A percentile compares a stretch with the other conserved stretches of the same genome.
Conservation (phyloP, 1,284 basidiomycete genomes). For the Sutorius eximius region DNA sequence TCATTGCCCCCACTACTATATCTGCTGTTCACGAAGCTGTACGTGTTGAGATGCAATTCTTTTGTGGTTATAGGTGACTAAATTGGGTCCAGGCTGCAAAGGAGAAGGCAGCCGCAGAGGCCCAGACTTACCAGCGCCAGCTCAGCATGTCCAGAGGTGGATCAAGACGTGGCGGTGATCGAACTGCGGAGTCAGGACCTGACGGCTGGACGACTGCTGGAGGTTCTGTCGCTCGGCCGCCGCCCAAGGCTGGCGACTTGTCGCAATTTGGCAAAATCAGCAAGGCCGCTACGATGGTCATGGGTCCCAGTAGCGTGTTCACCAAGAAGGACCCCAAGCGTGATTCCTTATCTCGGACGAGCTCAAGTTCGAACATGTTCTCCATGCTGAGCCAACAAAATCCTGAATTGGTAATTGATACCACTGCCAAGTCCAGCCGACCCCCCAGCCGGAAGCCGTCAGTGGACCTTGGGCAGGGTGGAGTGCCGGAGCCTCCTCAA, state of each 20-base stretch:
- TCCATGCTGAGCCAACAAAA: constrained; percentile 72
- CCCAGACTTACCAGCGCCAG: constrained; percentile 53
- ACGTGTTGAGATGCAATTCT: constrained; percentile 32
- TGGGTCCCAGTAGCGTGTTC: constrained; percentile 82
- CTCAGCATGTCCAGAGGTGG: constrained; percentile 73
- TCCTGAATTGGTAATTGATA: constrained; percentile 50
- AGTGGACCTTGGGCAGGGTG: constrained; percentile 37
- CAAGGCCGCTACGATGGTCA: constrained; percentile 63
- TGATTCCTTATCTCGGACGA: constrained; percentile 74
- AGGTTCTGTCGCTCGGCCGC: constrained; percentile 55
- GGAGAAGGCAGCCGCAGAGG: constrained; percentile 69
- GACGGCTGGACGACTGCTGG: constrained; percentile 91
- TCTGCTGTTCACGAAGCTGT: constrained; percentile 88
- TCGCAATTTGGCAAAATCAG: constrained; percentile 86
- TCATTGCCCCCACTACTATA: constrained; percentile 85
- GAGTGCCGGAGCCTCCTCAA: constrained; percentile 46
- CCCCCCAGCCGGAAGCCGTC: constrained; percentile 53
- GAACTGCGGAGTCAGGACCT: constrained; percentile 53
- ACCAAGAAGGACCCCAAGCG: constrained; percentile 69
- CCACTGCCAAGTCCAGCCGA: constrained; percentile 48
- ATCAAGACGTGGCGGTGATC: constrained; percentile 84
- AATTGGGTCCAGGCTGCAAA: constrained; percentile 53
- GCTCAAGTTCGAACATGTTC: constrained; percentile 87
- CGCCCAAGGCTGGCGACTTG: constrained; percentile 82
- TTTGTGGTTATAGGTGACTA: constrained; percentile 10